Base-by-base conservation (phyloP, 1,284 basidiomycete species). In the Pholiota adiposa region DNA sequence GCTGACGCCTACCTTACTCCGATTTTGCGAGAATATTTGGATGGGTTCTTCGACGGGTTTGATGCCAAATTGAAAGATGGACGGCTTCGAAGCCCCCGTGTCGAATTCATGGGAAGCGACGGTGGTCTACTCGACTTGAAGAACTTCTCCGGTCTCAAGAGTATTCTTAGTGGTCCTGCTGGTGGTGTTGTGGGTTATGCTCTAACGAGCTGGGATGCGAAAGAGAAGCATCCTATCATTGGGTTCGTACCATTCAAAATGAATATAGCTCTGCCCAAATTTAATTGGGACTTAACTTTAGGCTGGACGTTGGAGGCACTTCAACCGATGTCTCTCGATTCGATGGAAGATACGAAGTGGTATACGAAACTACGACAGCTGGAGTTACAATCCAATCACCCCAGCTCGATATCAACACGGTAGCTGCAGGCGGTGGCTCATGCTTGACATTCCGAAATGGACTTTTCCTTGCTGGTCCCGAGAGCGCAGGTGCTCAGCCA, bases 1-100 rank as follows among this genome's bases (percentile, higher is more conserved):
- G 97, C 96, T 0, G 97, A 99, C 68, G 97, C 97, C 1, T 99
- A 99, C 73, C 86, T 98, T 29, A 98, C 96, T 0, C 97, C 96
- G 0, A 92, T 97, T 50, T 76, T 98, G 34, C 79, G 84, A 21
- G 82, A 86, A 29, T 98, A 98, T 70, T 83, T 98, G n/a, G 89
- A 96, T 64, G 93, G 94, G 0, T 97, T 98, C 80, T 97, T 96
- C 75, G 74, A 77, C 31, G 95, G 96, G 0, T 98, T 98, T 67
- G 92, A 96, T 65, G 83, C 81, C 34, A 86, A 88, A 64, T 77
- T 95, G 48, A 75, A 70, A 63, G 79, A 80, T 61, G 81, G 82
- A 9, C 69, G 71, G 41, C 51, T 84, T 56, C 72, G 72, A 31
- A 83, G 81, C 67, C 84, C 88, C 1, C 73, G 89, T 11, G 88